phyloP scores from a whole-genome alignment of 2,329 filamentous ascomycete genomes.

The Curvularia spicifera region DNA sequence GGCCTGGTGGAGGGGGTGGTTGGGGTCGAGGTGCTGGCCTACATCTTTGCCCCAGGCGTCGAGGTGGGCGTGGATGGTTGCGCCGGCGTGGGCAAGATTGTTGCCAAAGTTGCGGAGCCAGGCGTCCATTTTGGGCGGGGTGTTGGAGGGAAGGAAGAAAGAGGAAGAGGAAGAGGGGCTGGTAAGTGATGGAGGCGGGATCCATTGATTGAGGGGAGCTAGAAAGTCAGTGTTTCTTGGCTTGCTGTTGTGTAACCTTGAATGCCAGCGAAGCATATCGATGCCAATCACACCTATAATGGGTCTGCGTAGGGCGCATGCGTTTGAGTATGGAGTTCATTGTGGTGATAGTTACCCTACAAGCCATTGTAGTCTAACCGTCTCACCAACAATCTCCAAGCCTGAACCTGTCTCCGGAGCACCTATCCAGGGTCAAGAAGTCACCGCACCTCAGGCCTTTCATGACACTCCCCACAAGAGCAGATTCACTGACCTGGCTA shows the following conservation, averaged over 20 bases:
- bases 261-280: background rate
- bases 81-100: background rate
- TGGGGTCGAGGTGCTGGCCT: background rate
- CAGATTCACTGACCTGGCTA: too few species aligned
- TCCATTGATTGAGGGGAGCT: background rate
- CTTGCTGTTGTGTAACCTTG: background rate
- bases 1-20: background rate
- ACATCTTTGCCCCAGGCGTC: background rate
- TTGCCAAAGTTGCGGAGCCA: background rate
- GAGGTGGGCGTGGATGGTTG: background rate
- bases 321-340: background rate
- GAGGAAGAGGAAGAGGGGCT: background rate
- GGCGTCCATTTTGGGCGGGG: background rate
- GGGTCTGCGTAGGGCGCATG: background rate
- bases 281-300: background rate
- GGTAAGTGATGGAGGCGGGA: background rate
- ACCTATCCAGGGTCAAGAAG: too few species aligned
- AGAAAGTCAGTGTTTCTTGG: background rate
- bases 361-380: background rate
- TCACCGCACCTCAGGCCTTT: too few species aligned
- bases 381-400: background rate
- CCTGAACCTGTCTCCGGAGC: background rate
- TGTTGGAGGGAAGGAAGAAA: background rate
- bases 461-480: too few species aligned
- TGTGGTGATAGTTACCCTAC: background rate